A percentile compares a stretch with the other conserved stretches of the same genome.
These are phyloP conservation scores for Globisporangium splendens DNA, from an alignment of 352 stramenopile genomes.

Conservation along the genomic window DNA sequence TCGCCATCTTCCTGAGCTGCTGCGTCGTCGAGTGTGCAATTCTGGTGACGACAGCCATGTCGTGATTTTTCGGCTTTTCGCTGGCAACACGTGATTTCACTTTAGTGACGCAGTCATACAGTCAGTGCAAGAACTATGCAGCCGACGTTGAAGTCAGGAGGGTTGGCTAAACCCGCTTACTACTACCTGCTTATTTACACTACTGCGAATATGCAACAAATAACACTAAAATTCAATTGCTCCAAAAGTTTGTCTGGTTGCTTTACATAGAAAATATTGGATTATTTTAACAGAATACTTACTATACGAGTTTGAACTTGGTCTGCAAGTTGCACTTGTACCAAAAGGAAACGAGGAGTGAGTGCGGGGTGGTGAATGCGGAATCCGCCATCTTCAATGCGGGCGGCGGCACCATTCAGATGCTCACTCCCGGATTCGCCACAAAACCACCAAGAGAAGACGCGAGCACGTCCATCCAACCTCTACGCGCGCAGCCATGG, in stretches of 20 bases:
- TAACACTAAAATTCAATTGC: no score
- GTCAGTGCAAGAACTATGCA: neutral
- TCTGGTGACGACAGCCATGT: neutral
- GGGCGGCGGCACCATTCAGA: neutral
- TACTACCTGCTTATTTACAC: no score
- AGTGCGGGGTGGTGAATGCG: neutral
- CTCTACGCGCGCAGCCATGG: constrained; percentile 22
- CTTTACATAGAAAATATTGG: neutral
- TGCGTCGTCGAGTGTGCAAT: neutral
- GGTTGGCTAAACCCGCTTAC: no score
- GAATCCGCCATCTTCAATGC: constrained; percentile 1
- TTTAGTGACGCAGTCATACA: constrained; percentile 4
- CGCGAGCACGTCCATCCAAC: neutral
- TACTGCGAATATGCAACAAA: no score
- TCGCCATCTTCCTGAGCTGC: constrained; percentile 1
- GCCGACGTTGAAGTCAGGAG: neutral
- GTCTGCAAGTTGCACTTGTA: constrained; percentile 8
- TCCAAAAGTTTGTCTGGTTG: no score
- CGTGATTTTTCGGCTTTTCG: neutral
- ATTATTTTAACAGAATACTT: neutral
- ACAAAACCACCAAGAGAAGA: constrained; percentile 1
- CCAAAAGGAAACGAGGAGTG: constrained; percentile 7
- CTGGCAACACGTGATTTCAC: neutral
- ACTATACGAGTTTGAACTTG: neutral
- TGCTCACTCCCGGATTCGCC: constrained; percentile 9